A percentile compares a stretch with the other conserved stretches of the same genome.
Evolutionary conservation across 306 rosid species (phyloP).

Genomic region (Oemleria cerasiformis): DNA sequence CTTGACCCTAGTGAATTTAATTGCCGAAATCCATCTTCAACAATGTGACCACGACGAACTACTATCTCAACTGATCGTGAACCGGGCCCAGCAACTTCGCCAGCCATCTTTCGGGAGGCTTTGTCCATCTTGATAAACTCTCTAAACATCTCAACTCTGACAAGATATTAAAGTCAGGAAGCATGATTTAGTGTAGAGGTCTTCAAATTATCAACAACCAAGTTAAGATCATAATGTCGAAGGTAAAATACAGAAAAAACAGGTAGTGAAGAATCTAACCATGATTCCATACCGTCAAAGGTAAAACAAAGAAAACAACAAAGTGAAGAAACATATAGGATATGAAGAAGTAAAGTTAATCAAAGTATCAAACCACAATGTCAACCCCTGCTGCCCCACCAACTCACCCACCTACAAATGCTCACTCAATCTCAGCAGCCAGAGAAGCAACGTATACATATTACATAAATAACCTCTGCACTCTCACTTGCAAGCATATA

Average conservation of each 20-base stretch:
- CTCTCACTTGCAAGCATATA: constrained; percentile 4
- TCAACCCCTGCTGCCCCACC: background rate
- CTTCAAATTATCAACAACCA: background rate
- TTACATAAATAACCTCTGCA: background rate
- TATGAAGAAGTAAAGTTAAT: background rate
- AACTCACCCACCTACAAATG: background rate
- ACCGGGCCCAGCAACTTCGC: constrained; percentile 81
- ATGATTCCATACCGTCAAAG: background rate
- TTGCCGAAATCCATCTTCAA: constrained; percentile 95
- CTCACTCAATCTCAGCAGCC: constrained; percentile 4
- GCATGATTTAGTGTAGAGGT: background rate
- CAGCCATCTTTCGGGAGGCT: constrained; percentile 91
- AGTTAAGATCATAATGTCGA: constrained; percentile 1
- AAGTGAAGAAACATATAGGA: background rate
- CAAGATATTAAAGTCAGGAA: constrained; percentile 30
- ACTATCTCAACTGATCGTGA: constrained; percentile 77
- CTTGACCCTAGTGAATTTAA: constrained; percentile 81
- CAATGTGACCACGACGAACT: constrained; percentile 79
- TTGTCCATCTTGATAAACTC: constrained; percentile 95
- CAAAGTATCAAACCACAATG: background rate
- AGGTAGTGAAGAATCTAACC: background rate
- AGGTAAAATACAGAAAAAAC: background rate
- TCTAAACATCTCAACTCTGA: constrained; percentile 95
- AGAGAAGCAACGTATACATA: background rate
- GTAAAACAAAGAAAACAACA: background rate